A percentile compares a stretch with the other conserved stretches of the same genome.
These are phyloP conservation scores for Monilinia fructigena DNA, from an alignment of 2,329 filamentous ascomycete genomes.

Conservation along the genomic window DNA sequence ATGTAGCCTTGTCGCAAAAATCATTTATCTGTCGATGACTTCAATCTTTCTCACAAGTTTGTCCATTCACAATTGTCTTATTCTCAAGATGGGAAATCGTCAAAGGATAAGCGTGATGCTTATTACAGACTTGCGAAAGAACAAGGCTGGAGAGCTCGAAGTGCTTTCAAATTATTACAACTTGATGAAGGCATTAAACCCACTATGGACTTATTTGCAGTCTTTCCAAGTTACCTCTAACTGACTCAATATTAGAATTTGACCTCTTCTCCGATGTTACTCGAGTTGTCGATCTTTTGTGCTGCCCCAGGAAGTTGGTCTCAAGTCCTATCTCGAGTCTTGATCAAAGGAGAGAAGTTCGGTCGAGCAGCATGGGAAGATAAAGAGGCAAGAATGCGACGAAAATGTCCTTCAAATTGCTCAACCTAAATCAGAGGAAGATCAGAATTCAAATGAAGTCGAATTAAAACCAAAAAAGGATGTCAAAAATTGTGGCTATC, in stretches of 20 bases:
- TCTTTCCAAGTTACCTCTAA: not conserved
- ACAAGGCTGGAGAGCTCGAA: constrained; percentile 95
- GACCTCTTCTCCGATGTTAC: constrained; percentile 88
- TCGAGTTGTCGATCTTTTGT: constrained; percentile 93
- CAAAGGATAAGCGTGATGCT: constrained; percentile 96
- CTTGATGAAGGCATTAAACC: constrained; percentile 68
- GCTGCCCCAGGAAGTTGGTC: constrained; percentile 97
- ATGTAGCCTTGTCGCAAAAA: constrained; percentile 32
- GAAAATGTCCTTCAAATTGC: constrained; percentile 53
- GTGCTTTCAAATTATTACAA: constrained; percentile 95
- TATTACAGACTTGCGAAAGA: constrained; percentile 98
- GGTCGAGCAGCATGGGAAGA: constrained; percentile 85
- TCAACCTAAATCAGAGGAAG: constrained; percentile 30
- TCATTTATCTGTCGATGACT: constrained; percentile 12
- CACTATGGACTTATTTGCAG: constrained; percentile 12
- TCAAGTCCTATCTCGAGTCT: constrained; percentile 86
- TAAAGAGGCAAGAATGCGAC: constrained; percentile 65
- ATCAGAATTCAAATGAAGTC: constrained; percentile 30
- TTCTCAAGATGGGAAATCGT: constrained; percentile 76
- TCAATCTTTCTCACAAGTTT: constrained; percentile 17
- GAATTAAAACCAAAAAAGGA: constrained; percentile 55
- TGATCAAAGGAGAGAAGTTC: constrained; percentile 92
- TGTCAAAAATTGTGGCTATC: constrained; percentile 93
- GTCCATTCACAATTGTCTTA: not conserved
- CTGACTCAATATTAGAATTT: constrained; percentile 61